phyloP scores from a whole-genome alignment of 2,329 filamentous ascomycete species.

The Colletotrichum caudatum region DNA sequence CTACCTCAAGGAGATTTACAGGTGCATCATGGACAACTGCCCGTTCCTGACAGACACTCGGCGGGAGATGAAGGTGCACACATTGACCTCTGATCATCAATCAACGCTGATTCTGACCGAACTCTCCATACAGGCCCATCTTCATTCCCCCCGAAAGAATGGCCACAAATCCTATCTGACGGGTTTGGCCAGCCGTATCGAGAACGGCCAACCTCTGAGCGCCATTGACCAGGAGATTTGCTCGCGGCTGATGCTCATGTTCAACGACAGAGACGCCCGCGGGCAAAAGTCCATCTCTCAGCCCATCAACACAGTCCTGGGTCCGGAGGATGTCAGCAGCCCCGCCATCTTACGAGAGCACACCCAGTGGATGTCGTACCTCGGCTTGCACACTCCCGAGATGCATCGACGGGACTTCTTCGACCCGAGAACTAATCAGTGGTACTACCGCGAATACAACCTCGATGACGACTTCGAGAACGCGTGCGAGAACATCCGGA shows the following conservation, averaged over 20 bases:
- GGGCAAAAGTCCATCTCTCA: conserved; percentile 38
- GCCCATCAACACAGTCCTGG: conserved; percentile 34
- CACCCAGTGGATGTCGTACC: conserved; percentile 39
- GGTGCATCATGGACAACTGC: conserved; percentile 41
- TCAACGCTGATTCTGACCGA: neutral
- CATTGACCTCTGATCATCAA: neutral
- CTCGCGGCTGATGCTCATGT: conserved; percentile 40
- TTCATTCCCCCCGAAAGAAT: conserved; percentile 38
- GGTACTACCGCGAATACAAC: conserved; percentile 38
- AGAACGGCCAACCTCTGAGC: conserved; percentile 31
- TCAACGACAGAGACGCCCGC: conserved; percentile 39
- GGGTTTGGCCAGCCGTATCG: conserved; percentile 25
- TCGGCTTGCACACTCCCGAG: conserved; percentile 30
- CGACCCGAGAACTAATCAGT: conserved; percentile 26
- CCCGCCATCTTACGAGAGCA: conserved; percentile 37
- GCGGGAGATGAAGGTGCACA: conserved; percentile 39
- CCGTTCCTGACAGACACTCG: conserved; percentile 34
- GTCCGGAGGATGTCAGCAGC: conserved; percentile 34
- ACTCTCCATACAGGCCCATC: conserved; percentile 25
- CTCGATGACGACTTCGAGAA: conserved; percentile 38
- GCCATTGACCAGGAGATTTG: conserved; percentile 36
- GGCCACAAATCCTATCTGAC: conserved; percentile 35
- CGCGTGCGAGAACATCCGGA: conserved; percentile 30
- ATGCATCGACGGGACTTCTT: conserved; percentile 33
- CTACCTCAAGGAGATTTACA: conserved; percentile 40